phyloP scores from a whole-genome alignment of 2,329 filamentous ascomycete species.

The Penicillium sp. region DNA sequence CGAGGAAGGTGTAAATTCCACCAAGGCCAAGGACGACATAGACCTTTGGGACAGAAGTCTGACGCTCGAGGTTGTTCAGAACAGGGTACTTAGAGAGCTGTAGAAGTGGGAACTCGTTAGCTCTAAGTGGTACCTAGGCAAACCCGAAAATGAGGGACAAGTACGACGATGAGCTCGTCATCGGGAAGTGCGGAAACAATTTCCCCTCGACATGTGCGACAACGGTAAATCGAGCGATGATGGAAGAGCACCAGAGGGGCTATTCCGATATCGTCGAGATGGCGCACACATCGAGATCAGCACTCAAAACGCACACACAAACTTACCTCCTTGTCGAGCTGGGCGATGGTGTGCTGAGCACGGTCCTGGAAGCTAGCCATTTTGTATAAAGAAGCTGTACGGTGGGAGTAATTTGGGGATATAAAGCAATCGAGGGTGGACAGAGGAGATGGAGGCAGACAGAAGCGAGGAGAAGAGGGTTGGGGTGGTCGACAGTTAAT shows the following conservation, averaged over 20 bases:
- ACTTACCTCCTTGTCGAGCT: conserved; percentile 71
- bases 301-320: conserved; percentile 32
- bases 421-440: conserved; percentile 4
- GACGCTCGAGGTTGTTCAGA: conserved; percentile 71
- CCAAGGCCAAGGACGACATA: conserved; percentile 68
- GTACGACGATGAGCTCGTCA: neutral
- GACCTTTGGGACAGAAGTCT: conserved; percentile 71
- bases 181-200: conserved; percentile 1
- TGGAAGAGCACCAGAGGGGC: neutral
- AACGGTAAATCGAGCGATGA: neutral
- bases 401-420: neutral
- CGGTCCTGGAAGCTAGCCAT: conserved; percentile 63
- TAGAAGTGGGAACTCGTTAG: conserved; percentile 19
- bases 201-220: neutral
- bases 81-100: conserved; percentile 70
- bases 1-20: conserved; percentile 71
- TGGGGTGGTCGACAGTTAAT: conserved; percentile 3
- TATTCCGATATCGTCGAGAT: conserved; percentile 14
- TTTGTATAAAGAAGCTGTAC: conserved; percentile 20
- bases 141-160: conserved; percentile 15
- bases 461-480: conserved; percentile 1
- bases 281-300: conserved; percentile 26
- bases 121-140: conserved; percentile 10
- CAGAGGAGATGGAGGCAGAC: conserved; percentile 1
- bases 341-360: conserved; percentile 67